Base-by-base conservation (phyloP, 352 stramenopile species). In the Phytophthora sojae region DNA sequence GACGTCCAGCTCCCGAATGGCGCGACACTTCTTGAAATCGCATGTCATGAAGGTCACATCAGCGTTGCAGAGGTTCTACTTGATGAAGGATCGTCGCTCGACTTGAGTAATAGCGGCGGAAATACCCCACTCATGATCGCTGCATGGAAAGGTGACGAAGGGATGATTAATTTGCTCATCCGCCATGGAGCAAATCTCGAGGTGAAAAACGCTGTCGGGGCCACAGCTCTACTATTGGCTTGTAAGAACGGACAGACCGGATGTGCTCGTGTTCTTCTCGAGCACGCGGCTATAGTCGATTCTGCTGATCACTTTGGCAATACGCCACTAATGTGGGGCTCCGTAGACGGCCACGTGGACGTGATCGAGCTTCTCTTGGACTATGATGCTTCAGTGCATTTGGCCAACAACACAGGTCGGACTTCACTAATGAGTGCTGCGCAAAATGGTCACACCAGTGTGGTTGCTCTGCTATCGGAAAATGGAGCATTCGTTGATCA, bases 401-500 rank as follows among this genome's bases (percentile, higher is more conserved):
- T 7, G 37, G 12, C 37, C 37, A 44, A n/a, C 37, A 44, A 44
- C 37, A 44, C 37, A 44, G 37, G 37, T 17, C 37, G 37, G n/a
- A 44, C 37, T 0, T 44, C 37, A 11, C 37, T 44, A n/a, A 44
- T 44, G 37, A 44, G 37, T n/a, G 37, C 11, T 44, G 37, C 12
- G 37, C 37, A 44, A 44, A 17, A 11, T 17, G 37, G 37, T 6
- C 37, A 44, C 37, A 4, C 11, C 12, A 6, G 12, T 44, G 12
- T 44, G 37, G 37, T 44, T n/a, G 11, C 12, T 44, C 6, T 71
- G 15, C 44, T 73, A 35, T 12, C 69, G 1, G 53, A 69, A 17
- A 53, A 62, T 9, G 49, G 61, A 6, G 55, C 49, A 9, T 6
- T 37, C 4, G 47, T 69, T 2, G 44, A 74, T 26, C 60, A 61